Base-by-base conservation (phyloP, 73 alveolate genomes). In the Paramecium sonneborni region DNA sequence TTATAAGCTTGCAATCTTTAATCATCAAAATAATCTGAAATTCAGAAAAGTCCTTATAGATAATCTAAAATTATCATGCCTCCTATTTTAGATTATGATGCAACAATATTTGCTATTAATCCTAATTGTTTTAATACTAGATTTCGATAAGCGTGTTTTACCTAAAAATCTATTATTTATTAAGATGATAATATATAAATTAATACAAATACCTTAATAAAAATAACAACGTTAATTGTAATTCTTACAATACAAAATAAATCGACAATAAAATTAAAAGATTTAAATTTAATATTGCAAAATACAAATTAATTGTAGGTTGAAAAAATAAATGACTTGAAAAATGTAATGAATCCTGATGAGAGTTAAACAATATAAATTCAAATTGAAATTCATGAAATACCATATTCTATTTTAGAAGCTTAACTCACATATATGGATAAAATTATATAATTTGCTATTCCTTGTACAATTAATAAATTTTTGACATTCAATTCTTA, bases 391-490 rank as follows among this genome's bases (percentile, higher is more conserved):
- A 72, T 72, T n/a, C 10, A 21, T 8, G 57, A 72, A 15, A 37
- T 38, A 9, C 86, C 86, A 12, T 72, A 14, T 72, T 72, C n/a
- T 4, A 35, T 72, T 35, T 18, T 28, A 18, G 86, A 72, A 35
- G 28, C 57, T 4, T 30, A 15, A 12, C 38, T 72, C 35, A 35
- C 5, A 35, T 72, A 18, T 8, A 72, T 30, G 57, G 55, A 72
- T 35, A 35, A 18, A 72, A 37, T 38, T 28, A 35, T 35, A n/a
- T 30, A 24, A 30, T 62, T 62, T 11, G 84, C 46, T 11, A 62
- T 79, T 24, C 90, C 90, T 41, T 79, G 90, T 24, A 43, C 90
- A 43, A 79, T 79, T 8, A 79, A 79, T 79, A 79, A 79, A 79
- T 79, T 46, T 79, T 26, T 79, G 28, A 23, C 43, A 7, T 30